These are phyloP conservation scores for Crithidia brevicula DNA, from an alignment of 208 protist species.

Conservation along the genomic window DNA sequence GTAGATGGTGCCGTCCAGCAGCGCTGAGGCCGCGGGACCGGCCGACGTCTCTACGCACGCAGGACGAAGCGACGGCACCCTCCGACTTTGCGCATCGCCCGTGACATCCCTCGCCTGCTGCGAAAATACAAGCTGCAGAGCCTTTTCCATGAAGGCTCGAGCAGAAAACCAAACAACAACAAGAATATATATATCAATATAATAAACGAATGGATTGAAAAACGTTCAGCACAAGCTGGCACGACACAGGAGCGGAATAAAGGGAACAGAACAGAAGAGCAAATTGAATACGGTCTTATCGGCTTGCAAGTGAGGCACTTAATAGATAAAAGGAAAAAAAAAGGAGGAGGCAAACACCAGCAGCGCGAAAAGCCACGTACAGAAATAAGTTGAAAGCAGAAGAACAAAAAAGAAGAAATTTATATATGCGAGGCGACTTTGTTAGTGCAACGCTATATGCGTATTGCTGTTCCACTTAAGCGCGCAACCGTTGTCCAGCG, in stretches of 20 bases:
- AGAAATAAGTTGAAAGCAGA: too few relatives aligned
- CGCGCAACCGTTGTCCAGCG: not conserved
- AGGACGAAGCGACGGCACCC: slow-evolving; percentile 8
- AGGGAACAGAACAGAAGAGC: slow-evolving; percentile 21
- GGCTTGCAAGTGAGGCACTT: too few relatives aligned
- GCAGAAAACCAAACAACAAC: slow-evolving; percentile 1
- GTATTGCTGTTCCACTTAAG: slow-evolving; percentile 3
- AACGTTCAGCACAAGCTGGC: too few relatives aligned
- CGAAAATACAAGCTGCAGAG: slow-evolving; percentile 13
- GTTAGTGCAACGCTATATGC: not conserved
- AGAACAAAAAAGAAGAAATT: not conserved
- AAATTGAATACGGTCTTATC: too few relatives aligned
- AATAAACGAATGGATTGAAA: slow-evolving; percentile 13
- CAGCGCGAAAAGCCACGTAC: too few relatives aligned
- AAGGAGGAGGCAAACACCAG: too few relatives aligned
- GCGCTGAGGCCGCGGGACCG: too few relatives aligned
- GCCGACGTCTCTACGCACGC: slow-evolving; percentile 11
- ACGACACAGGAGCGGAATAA: slow-evolving; percentile 8
- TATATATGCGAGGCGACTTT: too few relatives aligned
- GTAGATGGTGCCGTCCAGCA: not conserved
- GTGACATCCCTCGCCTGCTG: slow-evolving; percentile 12
- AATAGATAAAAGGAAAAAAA: too few relatives aligned
- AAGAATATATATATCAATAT: not conserved
- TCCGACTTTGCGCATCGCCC: not conserved
- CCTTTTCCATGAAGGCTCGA: slow-evolving; percentile 16